phyloP scores from a whole-genome alignment of 257 asterid species.

The Solanum sparsipilum region DNA sequence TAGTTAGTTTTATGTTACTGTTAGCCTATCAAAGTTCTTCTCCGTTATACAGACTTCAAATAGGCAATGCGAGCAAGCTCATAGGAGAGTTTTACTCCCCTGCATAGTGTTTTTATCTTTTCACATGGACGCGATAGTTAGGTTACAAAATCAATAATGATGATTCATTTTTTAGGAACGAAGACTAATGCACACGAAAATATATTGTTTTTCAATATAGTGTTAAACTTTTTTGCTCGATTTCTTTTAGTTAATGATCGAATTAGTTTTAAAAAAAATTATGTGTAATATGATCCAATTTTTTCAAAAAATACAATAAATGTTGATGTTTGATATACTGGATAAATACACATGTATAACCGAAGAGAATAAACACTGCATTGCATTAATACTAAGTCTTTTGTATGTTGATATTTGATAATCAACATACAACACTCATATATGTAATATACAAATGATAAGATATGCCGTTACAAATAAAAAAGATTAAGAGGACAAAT shows the following conservation, averaged over 20 bases:
- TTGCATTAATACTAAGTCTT: background rate
- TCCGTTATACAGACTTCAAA: no score
- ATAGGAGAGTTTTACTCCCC: no score
- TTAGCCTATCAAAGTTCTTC: background rate
- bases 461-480: no score
- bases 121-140: no score
- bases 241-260: background rate
- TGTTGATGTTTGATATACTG: background rate
- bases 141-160: background rate
- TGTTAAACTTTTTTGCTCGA: background rate
- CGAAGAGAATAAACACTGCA: background rate
- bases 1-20: background rate
- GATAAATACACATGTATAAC: background rate
- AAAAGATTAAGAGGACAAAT: background rate
- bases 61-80: no score
- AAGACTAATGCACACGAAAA: background rate
- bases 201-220: background rate
- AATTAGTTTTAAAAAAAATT: background rate
- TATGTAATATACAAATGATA: background rate
- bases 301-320: background rate
- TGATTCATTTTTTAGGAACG: background rate
- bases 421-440: background rate
- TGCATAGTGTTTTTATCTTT: no score
- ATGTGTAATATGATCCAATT: background rate
- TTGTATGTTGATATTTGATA: no score